phyloP scores from a whole-genome alignment of 2,329 filamentous ascomycete species.

The Stagonosporopsis chrysanthemi region DNA sequence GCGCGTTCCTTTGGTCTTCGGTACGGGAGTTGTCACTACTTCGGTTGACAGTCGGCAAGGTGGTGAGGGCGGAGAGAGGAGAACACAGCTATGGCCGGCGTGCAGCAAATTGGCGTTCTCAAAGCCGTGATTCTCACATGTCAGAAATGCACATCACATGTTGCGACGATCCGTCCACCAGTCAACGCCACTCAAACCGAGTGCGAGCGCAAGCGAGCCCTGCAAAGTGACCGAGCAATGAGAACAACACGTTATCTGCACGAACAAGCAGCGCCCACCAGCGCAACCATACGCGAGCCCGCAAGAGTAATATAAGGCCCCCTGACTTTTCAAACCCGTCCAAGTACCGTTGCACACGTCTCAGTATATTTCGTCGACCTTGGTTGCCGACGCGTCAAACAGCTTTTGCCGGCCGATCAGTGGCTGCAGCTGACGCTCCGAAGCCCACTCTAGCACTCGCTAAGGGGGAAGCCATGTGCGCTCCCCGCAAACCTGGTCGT shows the following conservation, averaged over 20 bases:
- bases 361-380: not conserved
- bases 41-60: conserved; percentile 6
- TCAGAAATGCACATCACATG: conserved; percentile 31
- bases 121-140: conserved; percentile 35
- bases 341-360: conserved; percentile 8
- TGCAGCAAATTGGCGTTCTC: conserved; percentile 30
- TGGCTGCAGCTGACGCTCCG: conserved; percentile 5
- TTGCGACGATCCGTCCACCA: conserved; percentile 17
- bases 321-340: not conserved
- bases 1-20: not conserved
- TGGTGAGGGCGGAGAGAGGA: conserved; percentile 15
- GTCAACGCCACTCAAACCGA: conserved; percentile 22
- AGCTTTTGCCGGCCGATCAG: conserved; percentile 1
- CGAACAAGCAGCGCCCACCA: not conserved
- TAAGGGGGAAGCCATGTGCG: conserved; percentile 13
- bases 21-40: not conserved
- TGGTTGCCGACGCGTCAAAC: conserved; percentile 1
- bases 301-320: not conserved
- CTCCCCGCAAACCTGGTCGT: conserved; percentile 13
- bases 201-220: conserved; percentile 1
- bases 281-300: not conserved
- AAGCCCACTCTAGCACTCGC: not conserved
- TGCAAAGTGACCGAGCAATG: not conserved
- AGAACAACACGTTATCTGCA: not conserved
- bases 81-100: conserved; percentile 12